Conservation (phyloP, 108 stramenopile genomes). For the Fistulifera pelliculosa region DNA sequence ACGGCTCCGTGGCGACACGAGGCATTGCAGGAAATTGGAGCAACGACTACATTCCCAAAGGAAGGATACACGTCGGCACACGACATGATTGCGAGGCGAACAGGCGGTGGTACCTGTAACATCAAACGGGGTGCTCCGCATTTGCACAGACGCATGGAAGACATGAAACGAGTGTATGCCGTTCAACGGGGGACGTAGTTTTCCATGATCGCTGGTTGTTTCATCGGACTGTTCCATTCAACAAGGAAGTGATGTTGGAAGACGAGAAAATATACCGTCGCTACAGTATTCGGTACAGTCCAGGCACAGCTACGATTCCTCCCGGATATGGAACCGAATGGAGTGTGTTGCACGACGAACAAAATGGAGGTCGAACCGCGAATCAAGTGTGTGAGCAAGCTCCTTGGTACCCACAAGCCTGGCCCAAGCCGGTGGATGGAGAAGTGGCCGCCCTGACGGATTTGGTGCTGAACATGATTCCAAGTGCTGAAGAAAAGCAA, state of each 20-base stretch:
- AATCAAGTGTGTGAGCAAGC: conserved; percentile 37
- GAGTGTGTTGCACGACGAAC: conserved; percentile 42
- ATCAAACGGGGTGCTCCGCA: conserved; percentile 53
- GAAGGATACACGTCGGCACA: conserved; percentile 50
- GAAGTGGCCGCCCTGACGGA: not conserved
- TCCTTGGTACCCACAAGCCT: conserved; percentile 73
- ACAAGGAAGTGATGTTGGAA: conserved; percentile 11
- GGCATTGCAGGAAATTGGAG: conserved; percentile 55
- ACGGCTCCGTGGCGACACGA: conserved; percentile 49
- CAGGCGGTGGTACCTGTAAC: conserved; percentile 72
- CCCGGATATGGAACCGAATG: conserved; percentile 58
- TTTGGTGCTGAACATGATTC: not conserved
- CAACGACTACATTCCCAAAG: conserved; percentile 42
- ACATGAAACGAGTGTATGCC: conserved; percentile 56
- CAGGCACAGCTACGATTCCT: conserved; percentile 53
- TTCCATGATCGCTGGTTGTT: conserved; percentile 76
- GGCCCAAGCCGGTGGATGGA: conserved; percentile 22
- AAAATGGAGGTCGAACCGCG: conserved; percentile 59
- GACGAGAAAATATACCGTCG: conserved; percentile 42
- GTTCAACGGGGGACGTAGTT: conserved; percentile 61
- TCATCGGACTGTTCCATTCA: conserved; percentile 61
- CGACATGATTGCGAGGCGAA: conserved; percentile 52
- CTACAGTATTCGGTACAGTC: conserved; percentile 67
- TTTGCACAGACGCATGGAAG: conserved; percentile 58
- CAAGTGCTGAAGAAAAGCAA: conserved; percentile 5